Percentiles rank a stretch among this genome's conserved stretches.
Evolutionary conservation across 2,329 filamentous ascomycete species (phyloP).

Genomic region (Talaromyces sp.): DNA sequence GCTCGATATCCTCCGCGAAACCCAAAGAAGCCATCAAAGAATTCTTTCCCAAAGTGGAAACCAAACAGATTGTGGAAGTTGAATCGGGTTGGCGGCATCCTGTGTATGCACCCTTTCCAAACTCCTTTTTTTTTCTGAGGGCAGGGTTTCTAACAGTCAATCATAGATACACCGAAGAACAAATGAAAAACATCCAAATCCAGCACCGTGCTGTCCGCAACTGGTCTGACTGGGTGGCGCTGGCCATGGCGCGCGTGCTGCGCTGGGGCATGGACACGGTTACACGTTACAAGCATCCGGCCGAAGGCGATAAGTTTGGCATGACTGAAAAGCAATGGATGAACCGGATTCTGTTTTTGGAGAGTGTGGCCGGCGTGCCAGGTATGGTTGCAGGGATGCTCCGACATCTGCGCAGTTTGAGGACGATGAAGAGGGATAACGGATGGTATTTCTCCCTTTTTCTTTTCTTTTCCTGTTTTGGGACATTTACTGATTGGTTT

Average conservation of each 20-base stretch:
- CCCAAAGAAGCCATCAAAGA: constrained; percentile 31
- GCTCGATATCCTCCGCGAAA: constrained; percentile 25
- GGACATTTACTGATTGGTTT: not conserved
- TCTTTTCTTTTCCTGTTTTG: not conserved
- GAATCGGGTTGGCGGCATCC: constrained; percentile 65
- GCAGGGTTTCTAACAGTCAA: constrained; percentile 11
- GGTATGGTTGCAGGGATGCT: constrained; percentile 97
- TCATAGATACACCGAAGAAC: constrained; percentile 63
- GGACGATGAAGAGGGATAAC: constrained; percentile 84
- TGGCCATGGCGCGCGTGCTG: constrained; percentile 67
- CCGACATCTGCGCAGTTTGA: constrained; percentile 75
- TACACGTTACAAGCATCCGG: constrained; percentile 72
- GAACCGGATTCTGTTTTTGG: constrained; percentile 83
- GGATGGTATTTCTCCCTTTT: constrained; percentile 56
- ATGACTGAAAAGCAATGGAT: constrained; percentile 88
- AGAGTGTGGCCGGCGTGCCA: constrained; percentile 89
- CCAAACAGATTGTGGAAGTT: constrained; percentile 56
- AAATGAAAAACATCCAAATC: constrained; percentile 69
- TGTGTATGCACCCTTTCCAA: constrained; percentile 30
- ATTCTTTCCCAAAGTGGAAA: constrained; percentile 56
- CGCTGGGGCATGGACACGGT: constrained; percentile 75
- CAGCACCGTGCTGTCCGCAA: constrained; percentile 70
- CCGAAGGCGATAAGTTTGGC: constrained; percentile 50
- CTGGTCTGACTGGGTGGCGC: constrained; percentile 71
- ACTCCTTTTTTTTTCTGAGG: not conserved